Evolutionary conservation across 768 basidiomycete genomes (phyloP).

Genomic region (Termitomyces titanicus): DNA sequence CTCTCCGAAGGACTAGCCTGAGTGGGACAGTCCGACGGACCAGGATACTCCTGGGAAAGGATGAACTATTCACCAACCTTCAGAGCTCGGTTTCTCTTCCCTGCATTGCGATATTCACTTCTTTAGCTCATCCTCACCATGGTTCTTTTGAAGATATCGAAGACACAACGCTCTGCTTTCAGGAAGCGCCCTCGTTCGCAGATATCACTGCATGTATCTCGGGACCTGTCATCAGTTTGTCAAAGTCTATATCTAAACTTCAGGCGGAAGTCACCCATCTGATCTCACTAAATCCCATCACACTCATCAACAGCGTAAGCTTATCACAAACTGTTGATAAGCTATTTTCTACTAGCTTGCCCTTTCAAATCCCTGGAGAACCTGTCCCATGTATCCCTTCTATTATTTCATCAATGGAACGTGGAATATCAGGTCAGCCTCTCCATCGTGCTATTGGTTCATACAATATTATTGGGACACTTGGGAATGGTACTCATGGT

Average conservation of each 20-base stretch:
- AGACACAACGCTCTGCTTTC: conserved; percentile 6
- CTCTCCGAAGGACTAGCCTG: not conserved
- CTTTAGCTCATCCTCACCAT: not conserved
- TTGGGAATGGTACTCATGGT: conserved; percentile 23
- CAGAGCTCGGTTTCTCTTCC: not conserved
- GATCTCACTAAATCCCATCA: not conserved
- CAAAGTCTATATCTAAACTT: conserved; percentile 1
- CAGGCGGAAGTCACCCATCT: not conserved
- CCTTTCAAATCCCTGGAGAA: not conserved
- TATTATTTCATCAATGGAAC: not conserved
- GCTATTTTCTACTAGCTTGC: not conserved
- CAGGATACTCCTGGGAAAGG: not conserved
- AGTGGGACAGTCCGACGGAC: not conserved
- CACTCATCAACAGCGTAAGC: not conserved
- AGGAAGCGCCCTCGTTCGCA: conserved; percentile 1
- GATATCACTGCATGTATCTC: conserved; percentile 12
- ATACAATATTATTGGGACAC: conserved; percentile 14
- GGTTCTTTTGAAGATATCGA: conserved; percentile 3
- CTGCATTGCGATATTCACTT: not conserved
- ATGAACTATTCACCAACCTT: not conserved
- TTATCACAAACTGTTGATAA: not conserved
- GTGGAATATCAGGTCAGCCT: not conserved
- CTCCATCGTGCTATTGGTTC: not conserved
- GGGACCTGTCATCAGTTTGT: not conserved
- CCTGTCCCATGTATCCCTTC: conserved; percentile 3